Percentiles rank a stretch among this genome's conserved stretches.
These are phyloP conservation scores for Rehmannia glutinosa DNA, from an alignment of 257 asterid genomes.

Conservation along the genomic window DNA sequence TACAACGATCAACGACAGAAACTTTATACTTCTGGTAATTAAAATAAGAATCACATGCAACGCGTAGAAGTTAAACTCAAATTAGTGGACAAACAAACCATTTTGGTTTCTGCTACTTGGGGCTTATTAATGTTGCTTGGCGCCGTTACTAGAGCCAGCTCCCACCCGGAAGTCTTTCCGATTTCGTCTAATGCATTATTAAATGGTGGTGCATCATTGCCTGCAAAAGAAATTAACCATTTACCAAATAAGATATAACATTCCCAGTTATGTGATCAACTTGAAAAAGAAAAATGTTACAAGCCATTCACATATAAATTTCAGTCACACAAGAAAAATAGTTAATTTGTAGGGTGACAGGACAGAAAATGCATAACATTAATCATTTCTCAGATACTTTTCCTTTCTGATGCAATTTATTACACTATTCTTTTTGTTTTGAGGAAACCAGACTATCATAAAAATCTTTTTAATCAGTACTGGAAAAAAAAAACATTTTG, in stretches of 20 bases:
- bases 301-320: background rate
- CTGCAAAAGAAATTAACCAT: slow-evolving; percentile 26
- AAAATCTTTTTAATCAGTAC: too few relatives aligned
- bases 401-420: too few relatives aligned
- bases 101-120: slow-evolving; percentile 36
- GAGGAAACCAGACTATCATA: too few relatives aligned
- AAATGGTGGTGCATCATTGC: slow-evolving; percentile 25
- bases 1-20: too few relatives aligned
- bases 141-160: slow-evolving; percentile 66
- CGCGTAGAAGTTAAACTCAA: background rate
- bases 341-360: too few relatives aligned
- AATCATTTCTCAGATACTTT: too few relatives aligned
- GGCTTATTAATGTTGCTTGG: slow-evolving; percentile 58
- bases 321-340: too few relatives aligned
- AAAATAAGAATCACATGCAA: slow-evolving; percentile 43
- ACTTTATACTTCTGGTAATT: slow-evolving; percentile 21
- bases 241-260: background rate
- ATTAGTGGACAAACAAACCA: slow-evolving; percentile 30
- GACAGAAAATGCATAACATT: too few relatives aligned
- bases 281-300: background rate
- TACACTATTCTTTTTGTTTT: too few relatives aligned
- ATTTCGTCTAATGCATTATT: slow-evolving; percentile 28
- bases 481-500: too few relatives aligned
- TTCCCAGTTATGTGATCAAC: background rate
- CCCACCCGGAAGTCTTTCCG: slow-evolving; percentile 71